A percentile compares a stretch with the other conserved stretches of the same genome.
These are phyloP conservation scores for Tieghemostelium lacteum DNA, from an alignment of 78 protist genomes.

Conservation along the genomic window DNA sequence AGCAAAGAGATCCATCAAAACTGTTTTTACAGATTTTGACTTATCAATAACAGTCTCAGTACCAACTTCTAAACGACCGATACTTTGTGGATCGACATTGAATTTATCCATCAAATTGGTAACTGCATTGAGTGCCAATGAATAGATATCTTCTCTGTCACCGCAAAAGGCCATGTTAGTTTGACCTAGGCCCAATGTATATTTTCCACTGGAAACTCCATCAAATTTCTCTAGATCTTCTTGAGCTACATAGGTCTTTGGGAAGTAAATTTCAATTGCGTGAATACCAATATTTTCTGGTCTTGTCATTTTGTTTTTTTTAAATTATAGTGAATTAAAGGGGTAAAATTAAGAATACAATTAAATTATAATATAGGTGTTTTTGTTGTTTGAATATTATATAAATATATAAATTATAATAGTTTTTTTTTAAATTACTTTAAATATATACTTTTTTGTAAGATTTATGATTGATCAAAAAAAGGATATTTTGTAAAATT, in stretches of 20 bases:
- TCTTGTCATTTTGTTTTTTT: constrained; percentile 9
- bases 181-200: constrained; percentile 97
- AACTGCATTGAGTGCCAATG: constrained; percentile 91
- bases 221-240: constrained; percentile 83
- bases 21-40: constrained; percentile 92
- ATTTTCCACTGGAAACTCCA: constrained; percentile 92
- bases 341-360: neutral
- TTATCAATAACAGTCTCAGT: constrained; percentile 96
- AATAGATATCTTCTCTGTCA: constrained; percentile 96
- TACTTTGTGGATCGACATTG: constrained; percentile 65
- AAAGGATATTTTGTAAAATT: no score
- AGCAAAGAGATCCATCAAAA: constrained; percentile 89
- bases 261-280: constrained; percentile 95
- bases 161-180: constrained; percentile 89
- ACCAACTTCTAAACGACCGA: constrained; percentile 97
- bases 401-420: no score
- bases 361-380: neutral
- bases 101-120: constrained; percentile 83
- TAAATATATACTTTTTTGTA: no score
- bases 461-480: neutral
- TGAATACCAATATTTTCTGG: constrained; percentile 92
- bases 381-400: neutral
- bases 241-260: constrained; percentile 88
- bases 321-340: neutral
- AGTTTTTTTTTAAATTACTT: no score